Evolutionary conservation across 192 early-diverging fungal species (phyloP).

Genomic region (Funneliformis geosporum): DNA sequence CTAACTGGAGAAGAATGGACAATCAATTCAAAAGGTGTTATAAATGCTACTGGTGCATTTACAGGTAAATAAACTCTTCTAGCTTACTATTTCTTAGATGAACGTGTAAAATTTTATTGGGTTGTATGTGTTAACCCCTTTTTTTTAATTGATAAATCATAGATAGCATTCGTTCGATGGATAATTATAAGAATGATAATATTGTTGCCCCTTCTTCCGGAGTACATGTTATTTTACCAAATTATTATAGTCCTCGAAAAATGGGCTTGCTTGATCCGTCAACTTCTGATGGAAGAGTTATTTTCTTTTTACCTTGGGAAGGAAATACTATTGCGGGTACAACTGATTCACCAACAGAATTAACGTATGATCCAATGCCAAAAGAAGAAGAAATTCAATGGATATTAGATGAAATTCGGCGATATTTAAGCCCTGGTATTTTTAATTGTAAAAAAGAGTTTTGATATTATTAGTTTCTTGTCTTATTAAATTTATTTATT

Average conservation of each 20-base stretch:
- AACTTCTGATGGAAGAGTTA: slow-evolving; percentile 93
- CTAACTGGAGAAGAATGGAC: slow-evolving; percentile 86
- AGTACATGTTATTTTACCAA: slow-evolving; percentile 92
- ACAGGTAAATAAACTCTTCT: slow-evolving; percentile 37
- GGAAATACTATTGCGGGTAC: slow-evolving; percentile 95
- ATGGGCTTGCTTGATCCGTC: slow-evolving; percentile 95
- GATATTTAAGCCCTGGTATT: slow-evolving; percentile 77
- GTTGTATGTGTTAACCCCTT: background rate
- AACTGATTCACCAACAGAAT: slow-evolving; percentile 87
- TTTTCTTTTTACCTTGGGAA: slow-evolving; percentile 98
- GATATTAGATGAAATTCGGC: slow-evolving; percentile 90
- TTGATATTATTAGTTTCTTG: background rate
- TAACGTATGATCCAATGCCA: slow-evolving; percentile 83
- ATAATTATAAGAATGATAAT: slow-evolving; percentile 69
- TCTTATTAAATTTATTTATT: background rate
- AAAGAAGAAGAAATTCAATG: slow-evolving; percentile 93
- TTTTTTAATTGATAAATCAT: background rate
- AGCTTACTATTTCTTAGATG: background rate
- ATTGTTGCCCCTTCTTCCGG: slow-evolving; percentile 94
- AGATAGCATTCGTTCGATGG: slow-evolving; percentile 90
- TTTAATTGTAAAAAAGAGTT: background rate
- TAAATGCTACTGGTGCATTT: slow-evolving; percentile 89
- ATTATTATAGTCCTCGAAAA: slow-evolving; percentile 90
- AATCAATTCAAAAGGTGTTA: slow-evolving; percentile 87
- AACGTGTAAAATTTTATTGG: background rate